Evolutionary conservation across 768 basidiomycete genomes (phyloP), one percentile per base, ranked within the genome.

Genomic region (Auriculariales sp.): DNA sequence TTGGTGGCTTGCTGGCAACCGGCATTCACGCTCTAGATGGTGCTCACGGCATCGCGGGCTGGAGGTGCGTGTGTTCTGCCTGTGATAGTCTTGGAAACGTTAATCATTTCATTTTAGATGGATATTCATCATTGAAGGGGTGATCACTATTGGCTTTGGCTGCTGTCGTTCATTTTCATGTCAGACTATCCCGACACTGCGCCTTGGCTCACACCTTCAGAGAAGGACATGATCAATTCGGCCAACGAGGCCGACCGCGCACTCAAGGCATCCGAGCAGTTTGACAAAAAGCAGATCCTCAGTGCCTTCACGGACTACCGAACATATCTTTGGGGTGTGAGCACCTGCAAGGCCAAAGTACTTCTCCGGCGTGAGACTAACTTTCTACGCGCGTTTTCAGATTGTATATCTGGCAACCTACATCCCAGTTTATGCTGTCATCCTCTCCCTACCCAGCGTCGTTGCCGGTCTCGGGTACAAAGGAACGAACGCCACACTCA

Each of bases 151-250:
- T 56, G 54, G 68, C 24, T 61, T 57, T 35, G 61, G 64, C 19
- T 67, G 22, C 49, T 64, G 6, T 59, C 62, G 6, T 63, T 56
- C 49, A 59, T 61, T 48, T 45, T 62, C 4, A 67, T 74, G 24
- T 68, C 70, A 39, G 75, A 77, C 58, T 75, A 70, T 61, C 75
- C 75, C 1, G 72, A 72, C 46, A 69, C 71, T 2, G 58, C 60
- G 10, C 56, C 53, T 25, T 74, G 73, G 69, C 63, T 77, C 19
- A 68, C 66, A 1, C 61, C 62, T 2, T 60, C 61, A 15, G 73
- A 78, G 56, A 62, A 66, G 28, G 66, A 48, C 10, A 46, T 54
- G 7, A 45, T 48, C 24, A 12, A 53, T 14, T 17, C 11, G 10
- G 35, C 50, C 35, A 54, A 57, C 52, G 56, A 56, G 36, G 56